phyloP scores from a whole-genome alignment of 768 basidiomycete species.

The Termitomyces sp. region DNA sequence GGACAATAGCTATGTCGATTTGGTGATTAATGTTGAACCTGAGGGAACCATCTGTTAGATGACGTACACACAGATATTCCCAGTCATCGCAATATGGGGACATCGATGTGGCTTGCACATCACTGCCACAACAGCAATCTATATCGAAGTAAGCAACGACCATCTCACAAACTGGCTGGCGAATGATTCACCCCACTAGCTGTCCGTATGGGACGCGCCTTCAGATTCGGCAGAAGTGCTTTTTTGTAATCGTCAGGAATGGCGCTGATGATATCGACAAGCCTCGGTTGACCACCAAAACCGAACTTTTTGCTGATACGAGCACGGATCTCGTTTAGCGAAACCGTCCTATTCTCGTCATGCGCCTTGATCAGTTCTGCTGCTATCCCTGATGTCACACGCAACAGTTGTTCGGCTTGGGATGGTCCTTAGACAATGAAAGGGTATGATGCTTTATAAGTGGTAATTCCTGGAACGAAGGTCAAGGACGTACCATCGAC shows the following conservation, averaged over 20 bases:
- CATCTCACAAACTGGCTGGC: background rate
- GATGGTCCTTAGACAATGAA: constrained; percentile 51
- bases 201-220: constrained; percentile 91
- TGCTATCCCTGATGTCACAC: constrained; percentile 92
- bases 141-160: background rate
- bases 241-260: constrained; percentile 98
- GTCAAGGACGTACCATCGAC: constrained; percentile 8
- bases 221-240: constrained; percentile 81
- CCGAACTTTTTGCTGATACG: constrained; percentile 88
- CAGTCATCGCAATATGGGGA: constrained; percentile 99
- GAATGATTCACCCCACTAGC: constrained; percentile 79
- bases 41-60: background rate
- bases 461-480: background rate
- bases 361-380: constrained; percentile 89
- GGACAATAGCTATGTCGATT: constrained; percentile 75
- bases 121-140: constrained; percentile 99
- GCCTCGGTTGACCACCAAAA: constrained; percentile 80
- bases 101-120: constrained; percentile 99
- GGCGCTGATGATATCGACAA: constrained; percentile 97
- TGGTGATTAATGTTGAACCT: background rate
- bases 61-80: constrained; percentile 95
- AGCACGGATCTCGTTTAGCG: constrained; percentile 82
- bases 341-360: constrained; percentile 70
- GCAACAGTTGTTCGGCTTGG: constrained; percentile 85
- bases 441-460: background rate